phyloP scores from a whole-genome alignment of 768 basidiomycete species.

The Suillus discolor region DNA sequence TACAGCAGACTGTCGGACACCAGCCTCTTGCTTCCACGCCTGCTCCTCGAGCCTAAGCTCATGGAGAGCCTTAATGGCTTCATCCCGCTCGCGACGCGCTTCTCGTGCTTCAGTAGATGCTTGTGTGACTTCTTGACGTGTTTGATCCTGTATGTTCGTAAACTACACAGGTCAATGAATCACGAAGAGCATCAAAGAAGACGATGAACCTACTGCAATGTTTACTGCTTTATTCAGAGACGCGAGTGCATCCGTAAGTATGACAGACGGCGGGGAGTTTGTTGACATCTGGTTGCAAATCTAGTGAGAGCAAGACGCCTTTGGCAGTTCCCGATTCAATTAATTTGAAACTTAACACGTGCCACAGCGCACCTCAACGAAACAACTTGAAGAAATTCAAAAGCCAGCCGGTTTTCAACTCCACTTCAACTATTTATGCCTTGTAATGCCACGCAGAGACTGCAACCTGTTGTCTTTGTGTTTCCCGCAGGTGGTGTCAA shows the following conservation, averaged over 20 bases:
- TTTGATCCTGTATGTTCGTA: constrained; percentile 55
- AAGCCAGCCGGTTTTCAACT: background rate
- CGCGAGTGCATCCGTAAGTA: constrained; percentile 44
- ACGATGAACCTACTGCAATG: constrained; percentile 37
- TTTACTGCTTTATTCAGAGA: constrained; percentile 43
- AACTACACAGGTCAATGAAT: constrained; percentile 40
- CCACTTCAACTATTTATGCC: background rate
- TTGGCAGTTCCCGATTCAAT: constrained; percentile 25
- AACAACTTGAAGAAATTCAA: background rate
- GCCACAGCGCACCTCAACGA: background rate
- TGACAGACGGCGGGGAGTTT: constrained; percentile 33
- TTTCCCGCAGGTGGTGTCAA: background rate
- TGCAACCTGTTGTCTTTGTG: background rate
- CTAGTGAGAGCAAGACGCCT: constrained; percentile 13
- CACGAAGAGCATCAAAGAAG: background rate
- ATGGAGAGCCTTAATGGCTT: constrained; percentile 48
- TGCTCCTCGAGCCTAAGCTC: constrained; percentile 46
- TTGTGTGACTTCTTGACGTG: constrained; percentile 53
- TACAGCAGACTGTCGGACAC: constrained; percentile 49
- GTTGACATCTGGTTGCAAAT: constrained; percentile 27
- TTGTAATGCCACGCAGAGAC: background rate
- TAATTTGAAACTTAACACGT: background rate
- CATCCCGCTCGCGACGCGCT: constrained; percentile 52
- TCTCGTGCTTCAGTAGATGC: constrained; percentile 48
- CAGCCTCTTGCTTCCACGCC: constrained; percentile 47